Conservation (phyloP, 1,284 basidiomycete species). For the Tilletia horrida region DNA sequence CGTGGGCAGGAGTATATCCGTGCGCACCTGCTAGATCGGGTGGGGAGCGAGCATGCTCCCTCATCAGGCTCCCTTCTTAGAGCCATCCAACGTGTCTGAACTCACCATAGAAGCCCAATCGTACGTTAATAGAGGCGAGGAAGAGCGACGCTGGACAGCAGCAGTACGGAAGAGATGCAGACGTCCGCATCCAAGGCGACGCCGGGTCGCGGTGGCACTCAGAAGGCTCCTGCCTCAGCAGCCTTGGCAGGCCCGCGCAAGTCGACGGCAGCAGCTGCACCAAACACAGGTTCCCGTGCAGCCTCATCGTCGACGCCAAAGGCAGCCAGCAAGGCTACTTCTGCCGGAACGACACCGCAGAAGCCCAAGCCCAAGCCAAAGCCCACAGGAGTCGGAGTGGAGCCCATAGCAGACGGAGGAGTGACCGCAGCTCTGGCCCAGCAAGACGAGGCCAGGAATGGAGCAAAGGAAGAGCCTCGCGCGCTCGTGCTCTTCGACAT, state of each 20-base stretch:
- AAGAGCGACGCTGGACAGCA: too few relatives aligned
- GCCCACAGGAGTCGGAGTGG: neutral
- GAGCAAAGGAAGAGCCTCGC: constrained; percentile 5
- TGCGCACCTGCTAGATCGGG: too few relatives aligned
- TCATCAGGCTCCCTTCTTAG: too few relatives aligned
- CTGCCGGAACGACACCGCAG: neutral
- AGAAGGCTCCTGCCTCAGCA: neutral
- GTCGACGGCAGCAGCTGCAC: neutral
- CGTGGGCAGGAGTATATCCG: too few relatives aligned
- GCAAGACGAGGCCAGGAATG: neutral
- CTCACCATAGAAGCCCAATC: too few relatives aligned
- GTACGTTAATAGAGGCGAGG: too few relatives aligned
- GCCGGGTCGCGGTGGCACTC: too few relatives aligned
- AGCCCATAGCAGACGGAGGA: neutral
- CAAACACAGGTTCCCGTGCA: neutral
- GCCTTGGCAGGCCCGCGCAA: constrained; percentile 1
- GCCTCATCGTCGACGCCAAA: neutral
- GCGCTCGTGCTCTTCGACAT: constrained; percentile 65
- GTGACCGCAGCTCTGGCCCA: neutral
- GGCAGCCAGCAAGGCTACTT: neutral
- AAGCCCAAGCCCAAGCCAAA: neutral
- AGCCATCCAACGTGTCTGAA: too few relatives aligned
- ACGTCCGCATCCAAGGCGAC: too few relatives aligned
- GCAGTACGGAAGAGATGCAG: too few relatives aligned
- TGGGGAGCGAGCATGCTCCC: too few relatives aligned